phyloP scores from a whole-genome alignment of 148 eudicot genomes.

The Pharnaceum exiguum region DNA sequence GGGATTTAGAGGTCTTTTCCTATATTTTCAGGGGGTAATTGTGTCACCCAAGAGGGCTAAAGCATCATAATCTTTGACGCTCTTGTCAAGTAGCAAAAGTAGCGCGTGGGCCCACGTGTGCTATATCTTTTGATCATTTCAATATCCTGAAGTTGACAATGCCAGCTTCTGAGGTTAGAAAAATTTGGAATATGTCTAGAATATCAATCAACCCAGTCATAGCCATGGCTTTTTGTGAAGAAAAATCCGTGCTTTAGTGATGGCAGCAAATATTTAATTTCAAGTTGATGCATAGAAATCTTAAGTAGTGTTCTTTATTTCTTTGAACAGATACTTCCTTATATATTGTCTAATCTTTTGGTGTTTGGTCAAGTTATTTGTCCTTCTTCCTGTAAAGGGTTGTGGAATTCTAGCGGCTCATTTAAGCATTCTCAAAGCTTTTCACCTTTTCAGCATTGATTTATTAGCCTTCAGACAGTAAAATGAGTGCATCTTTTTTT shows the following conservation, averaged over 20 bases:
- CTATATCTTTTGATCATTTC: constrained; percentile 17
- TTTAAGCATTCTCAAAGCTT: constrained; percentile 15
- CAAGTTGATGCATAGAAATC: constrained; percentile 8
- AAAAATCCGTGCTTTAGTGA: neutral
- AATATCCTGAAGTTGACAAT: constrained; percentile 26
- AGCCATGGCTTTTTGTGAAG: constrained; percentile 13
- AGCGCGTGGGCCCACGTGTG: constrained; percentile 27
- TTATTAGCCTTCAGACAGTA: too few relatives aligned
- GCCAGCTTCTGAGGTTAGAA: constrained; percentile 5
- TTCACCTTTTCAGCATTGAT: constrained; percentile 7
- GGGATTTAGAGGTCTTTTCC: constrained; percentile 11
- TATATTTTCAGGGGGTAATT: neutral
- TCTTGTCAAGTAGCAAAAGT: constrained; percentile 5
- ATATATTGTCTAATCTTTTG: neutral
- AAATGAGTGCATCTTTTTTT: too few relatives aligned
- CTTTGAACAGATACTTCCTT: constrained; percentile 4
- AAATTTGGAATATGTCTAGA: constrained; percentile 16
- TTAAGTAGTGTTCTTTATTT: constrained; percentile 2
- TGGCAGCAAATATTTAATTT: neutral
- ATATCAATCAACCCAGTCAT: constrained; percentile 17
- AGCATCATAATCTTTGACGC: constrained; percentile 31
- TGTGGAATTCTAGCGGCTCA: constrained; percentile 10
- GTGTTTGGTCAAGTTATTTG: neutral
- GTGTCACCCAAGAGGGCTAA: constrained; percentile 15
- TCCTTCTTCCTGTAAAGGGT: constrained; percentile 1